phyloP scores from a whole-genome alignment of 1,139 yeast species.

The Candida frijolesensis region DNA sequence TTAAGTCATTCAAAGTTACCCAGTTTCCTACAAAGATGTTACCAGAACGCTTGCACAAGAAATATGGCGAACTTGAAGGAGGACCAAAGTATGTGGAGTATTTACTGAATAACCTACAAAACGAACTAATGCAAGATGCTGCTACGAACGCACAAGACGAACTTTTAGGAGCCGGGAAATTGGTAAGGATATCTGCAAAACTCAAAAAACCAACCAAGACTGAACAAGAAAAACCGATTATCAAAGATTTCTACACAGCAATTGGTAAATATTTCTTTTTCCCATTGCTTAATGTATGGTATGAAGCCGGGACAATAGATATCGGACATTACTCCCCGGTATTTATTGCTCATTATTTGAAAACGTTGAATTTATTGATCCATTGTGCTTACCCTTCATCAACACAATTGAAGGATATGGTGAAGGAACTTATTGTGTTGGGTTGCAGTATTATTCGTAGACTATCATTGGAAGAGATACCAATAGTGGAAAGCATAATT shows the following conservation, averaged over 20 bases:
- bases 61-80: slow-evolving; percentile 25
- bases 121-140: slow-evolving; percentile 37
- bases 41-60: slow-evolving; percentile 49
- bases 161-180: slow-evolving; percentile 44
- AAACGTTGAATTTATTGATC: slow-evolving; percentile 57
- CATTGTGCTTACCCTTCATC: slow-evolving; percentile 61
- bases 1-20: slow-evolving; percentile 34
- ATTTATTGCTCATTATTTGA: slow-evolving; percentile 58
- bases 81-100: slow-evolving; percentile 9
- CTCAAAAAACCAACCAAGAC: slow-evolving; percentile 11
- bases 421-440: slow-evolving; percentile 51
- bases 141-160: slow-evolving; percentile 44
- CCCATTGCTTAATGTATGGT: slow-evolving; percentile 60
- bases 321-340: slow-evolving; percentile 60
- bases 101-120: slow-evolving; percentile 25
- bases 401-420: slow-evolving; percentile 56
- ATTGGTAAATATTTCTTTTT: slow-evolving; percentile 53
- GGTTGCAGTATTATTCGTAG: slow-evolving; percentile 28
- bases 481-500: slow-evolving; percentile 46
- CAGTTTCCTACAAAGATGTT: slow-evolving; percentile 45
- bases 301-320: slow-evolving; percentile 43
- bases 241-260: slow-evolving; percentile 43
- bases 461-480: slow-evolving; percentile 30
- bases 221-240: slow-evolving; percentile 16
- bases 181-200: slow-evolving; percentile 48